Evolutionary conservation across 2,329 filamentous ascomycete genomes (phyloP), one percentile per base, ranked within the genome.

Genomic region (Neonectria sp.): DNA sequence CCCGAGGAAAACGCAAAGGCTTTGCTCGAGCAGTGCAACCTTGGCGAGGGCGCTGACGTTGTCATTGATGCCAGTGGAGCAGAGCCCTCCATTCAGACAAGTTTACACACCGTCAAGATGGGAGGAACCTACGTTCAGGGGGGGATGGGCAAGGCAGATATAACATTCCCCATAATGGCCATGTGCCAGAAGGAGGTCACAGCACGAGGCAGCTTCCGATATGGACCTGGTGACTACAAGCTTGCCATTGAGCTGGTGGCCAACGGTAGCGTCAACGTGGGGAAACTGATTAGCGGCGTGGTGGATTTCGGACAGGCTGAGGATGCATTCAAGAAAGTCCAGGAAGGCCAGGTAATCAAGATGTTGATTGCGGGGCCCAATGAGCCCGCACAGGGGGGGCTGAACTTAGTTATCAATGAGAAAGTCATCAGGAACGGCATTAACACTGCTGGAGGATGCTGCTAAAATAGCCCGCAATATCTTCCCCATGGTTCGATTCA

Each of bases 121-220:
- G 59, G 59, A 21, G 59, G 59, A 4, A 61, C 59, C 3, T 61
- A 46, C 24, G 59, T 61, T 11, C 59, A 61, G 49, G 59, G 49
- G 0, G 59, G 59, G 27, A 61, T 61, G 59, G 59, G 59, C 35
- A 61, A 55, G 29, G 37, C 59, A 17, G 37, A 57, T 31, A 57
- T 57, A 31, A 13, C 43, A 2, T 57, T 46, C 15, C 55, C 55
- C 9, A 57, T 57, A 6, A 57, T 46, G 37, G 37, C 55, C 37
- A 29, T 57, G 25, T 57, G 55, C 25, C 55, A 57, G 25, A 57
- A 46, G 55, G 55, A 57, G 37, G 37, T 46, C 15, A 57, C 37
- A 25, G 55, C 25, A 15, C 55, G 55, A 46, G 55, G 55, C 15
- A 46, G 37, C 17, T 57, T 57, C 25, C 25, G 55, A 24, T 57